These are phyloP conservation scores for Camillea tinctor DNA, from an alignment of 2,329 filamentous ascomycete genomes.

Conservation along the genomic window DNA sequence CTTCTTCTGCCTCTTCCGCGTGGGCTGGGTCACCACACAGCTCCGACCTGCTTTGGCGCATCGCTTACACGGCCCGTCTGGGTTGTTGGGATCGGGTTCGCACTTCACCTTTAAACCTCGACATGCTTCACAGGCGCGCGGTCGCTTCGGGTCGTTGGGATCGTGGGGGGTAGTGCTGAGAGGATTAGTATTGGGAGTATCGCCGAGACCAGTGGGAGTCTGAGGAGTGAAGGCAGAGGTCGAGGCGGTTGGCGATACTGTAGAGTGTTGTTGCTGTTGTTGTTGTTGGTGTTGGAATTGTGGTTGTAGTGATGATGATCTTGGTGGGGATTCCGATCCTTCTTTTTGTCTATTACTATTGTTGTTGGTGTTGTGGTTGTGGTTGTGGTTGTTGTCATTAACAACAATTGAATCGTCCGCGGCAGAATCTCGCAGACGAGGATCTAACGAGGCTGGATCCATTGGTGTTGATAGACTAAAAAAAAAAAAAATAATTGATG, in stretches of 20 bases:
- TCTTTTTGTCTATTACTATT: not conserved
- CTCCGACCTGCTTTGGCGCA: constrained; percentile 77
- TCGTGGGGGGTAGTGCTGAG: constrained; percentile 23
- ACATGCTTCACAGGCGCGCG: constrained; percentile 73
- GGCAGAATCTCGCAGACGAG: constrained; percentile 26
- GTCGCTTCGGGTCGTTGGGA: constrained; percentile 59
- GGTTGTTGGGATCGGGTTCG: constrained; percentile 66
- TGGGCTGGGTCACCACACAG: constrained; percentile 74
- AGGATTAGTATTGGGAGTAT: constrained; percentile 15
- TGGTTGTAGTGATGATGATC: constrained; percentile 1
- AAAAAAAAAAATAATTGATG: no score
- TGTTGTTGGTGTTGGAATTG: constrained; percentile 3
- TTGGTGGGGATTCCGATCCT: constrained; percentile 12
- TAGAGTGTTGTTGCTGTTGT: constrained; percentile 5
- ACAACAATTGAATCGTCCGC: constrained; percentile 29
- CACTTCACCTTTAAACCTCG: constrained; percentile 80
- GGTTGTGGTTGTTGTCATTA: constrained; percentile 9
- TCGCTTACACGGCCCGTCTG: constrained; percentile 66
- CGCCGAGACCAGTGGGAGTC: constrained; percentile 18
- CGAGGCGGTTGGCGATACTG: constrained; percentile 15
- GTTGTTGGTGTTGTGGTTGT: constrained; percentile 1
- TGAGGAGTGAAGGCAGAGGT: constrained; percentile 21
- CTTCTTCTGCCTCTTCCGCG: constrained; percentile 83
- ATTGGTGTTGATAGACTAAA: constrained; percentile 11
- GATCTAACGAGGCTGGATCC: constrained; percentile 30